Evolutionary conservation across 1,139 yeast genomes (phyloP).

Genomic region (Meyerozyma athensensis): DNA sequence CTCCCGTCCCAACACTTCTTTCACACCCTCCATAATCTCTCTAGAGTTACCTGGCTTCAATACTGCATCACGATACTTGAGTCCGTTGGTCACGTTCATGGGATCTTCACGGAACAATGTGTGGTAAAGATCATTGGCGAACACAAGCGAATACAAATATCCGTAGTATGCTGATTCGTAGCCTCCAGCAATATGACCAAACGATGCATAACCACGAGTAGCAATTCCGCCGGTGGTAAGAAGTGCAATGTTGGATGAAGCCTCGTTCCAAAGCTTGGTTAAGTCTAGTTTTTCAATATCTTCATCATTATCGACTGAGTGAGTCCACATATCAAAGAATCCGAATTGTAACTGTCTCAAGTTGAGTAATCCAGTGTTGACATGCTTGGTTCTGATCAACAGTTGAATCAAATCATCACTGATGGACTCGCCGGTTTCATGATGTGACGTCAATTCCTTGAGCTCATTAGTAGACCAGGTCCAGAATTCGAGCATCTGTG

Average conservation of each 20-base stretch:
- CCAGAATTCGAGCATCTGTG: slow-evolving; percentile 88
- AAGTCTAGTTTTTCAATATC: slow-evolving; percentile 43
- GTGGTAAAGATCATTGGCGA: slow-evolving; percentile 79
- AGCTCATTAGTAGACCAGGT: slow-evolving; percentile 71
- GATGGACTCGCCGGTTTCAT: slow-evolving; percentile 54
- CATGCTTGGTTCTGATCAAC: slow-evolving; percentile 64
- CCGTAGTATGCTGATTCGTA: slow-evolving; percentile 87
- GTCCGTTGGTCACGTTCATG: slow-evolving; percentile 56
- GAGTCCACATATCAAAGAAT: slow-evolving; percentile 68
- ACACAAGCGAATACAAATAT: slow-evolving; percentile 79
- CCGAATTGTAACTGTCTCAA: slow-evolving; percentile 78
- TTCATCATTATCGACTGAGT: slow-evolving; percentile 43
- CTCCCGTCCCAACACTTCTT: slow-evolving; percentile 67
- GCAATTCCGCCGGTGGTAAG: slow-evolving; percentile 50
- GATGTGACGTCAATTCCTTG: slow-evolving; percentile 59
- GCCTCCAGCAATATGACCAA: slow-evolving; percentile 82
- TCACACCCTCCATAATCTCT: slow-evolving; percentile 62
- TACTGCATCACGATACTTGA: slow-evolving; percentile 64
- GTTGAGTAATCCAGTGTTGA: slow-evolving; percentile 65
- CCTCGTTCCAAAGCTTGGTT: slow-evolving; percentile 54
- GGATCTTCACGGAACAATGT: slow-evolving; percentile 68
- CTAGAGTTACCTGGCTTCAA: slow-evolving; percentile 68
- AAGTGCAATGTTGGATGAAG: slow-evolving; percentile 55
- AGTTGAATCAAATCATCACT: slow-evolving; percentile 56
- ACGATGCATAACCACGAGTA: slow-evolving; percentile 68